These are phyloP conservation scores for Nannochloropsis granulata DNA, from an alignment of 108 stramenopile species.

Conservation along the genomic window DNA sequence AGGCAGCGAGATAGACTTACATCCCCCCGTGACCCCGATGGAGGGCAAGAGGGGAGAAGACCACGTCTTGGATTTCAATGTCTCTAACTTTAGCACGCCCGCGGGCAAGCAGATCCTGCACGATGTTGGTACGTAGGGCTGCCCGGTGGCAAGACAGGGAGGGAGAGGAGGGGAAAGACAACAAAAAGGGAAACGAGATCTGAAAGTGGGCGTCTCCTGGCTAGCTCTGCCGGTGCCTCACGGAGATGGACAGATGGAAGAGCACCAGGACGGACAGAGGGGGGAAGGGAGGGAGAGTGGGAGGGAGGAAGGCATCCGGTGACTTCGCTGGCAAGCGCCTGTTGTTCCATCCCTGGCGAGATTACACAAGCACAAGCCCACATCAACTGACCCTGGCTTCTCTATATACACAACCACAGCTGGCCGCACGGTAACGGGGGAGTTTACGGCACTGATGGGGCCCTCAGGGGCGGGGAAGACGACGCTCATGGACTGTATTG, in stretches of 20 bases:
- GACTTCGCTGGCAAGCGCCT: background rate
- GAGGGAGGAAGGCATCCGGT: background rate
- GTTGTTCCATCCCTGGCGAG: background rate
- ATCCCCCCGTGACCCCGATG: background rate
- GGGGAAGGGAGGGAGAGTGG: background rate
- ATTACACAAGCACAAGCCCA: too few species aligned
- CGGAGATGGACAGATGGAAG: too few species aligned
- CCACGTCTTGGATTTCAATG: background rate
- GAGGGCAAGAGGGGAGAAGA: background rate
- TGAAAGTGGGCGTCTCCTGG: too few species aligned
- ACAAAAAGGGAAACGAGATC: too few species aligned
- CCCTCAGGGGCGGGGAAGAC: slow-evolving; percentile 1
- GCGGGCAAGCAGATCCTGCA: background rate
- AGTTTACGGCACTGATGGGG: background rate
- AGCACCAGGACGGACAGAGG: too few species aligned
- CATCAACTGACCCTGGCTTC: too few species aligned
- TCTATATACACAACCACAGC: background rate
- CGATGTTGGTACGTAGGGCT: background rate
- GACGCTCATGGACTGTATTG: background rate
- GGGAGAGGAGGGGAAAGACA: too few species aligned
- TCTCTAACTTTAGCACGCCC: background rate
- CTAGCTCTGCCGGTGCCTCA: too few species aligned
- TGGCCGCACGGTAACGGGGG: background rate
- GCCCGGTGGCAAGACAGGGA: too few species aligned
- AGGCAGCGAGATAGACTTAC: background rate